Evolutionary conservation across 2,329 filamentous ascomycete genomes (phyloP).

Genomic region (Aspergillus brasiliensis): DNA sequence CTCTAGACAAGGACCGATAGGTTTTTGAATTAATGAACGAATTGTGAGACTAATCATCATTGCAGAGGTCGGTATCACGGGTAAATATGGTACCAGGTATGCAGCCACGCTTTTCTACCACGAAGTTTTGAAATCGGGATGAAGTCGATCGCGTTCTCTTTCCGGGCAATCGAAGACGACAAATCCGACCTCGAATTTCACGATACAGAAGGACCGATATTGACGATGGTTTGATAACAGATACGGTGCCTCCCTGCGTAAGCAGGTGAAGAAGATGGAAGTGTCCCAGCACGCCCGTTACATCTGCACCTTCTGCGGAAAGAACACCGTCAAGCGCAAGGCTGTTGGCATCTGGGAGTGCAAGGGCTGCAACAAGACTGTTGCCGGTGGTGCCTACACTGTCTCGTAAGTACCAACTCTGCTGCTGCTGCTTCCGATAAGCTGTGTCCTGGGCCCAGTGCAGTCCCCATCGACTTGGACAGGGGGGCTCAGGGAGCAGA

Average conservation of each 20-base stretch:
- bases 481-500: neutral
- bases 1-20: neutral
- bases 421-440: neutral
- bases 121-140: constrained; percentile 19
- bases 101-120: constrained; percentile 41
- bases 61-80: constrained; percentile 90
- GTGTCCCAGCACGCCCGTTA: constrained; percentile 98
- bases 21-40: neutral
- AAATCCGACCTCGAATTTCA: constrained; percentile 23
- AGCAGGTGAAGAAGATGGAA: constrained; percentile 99
- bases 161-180: constrained; percentile 18
- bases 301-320: constrained; percentile 98
- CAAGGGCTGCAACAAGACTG: constrained; percentile 90
- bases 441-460: neutral
- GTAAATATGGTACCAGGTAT: constrained; percentile 97
- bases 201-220: constrained; percentile 15
- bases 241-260: constrained; percentile 99
- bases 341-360: constrained; percentile 97
- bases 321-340: constrained; percentile 88
- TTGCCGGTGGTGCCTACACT: constrained; percentile 91
- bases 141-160: constrained; percentile 16
- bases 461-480: neutral
- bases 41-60: constrained; percentile 30
- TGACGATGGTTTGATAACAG: constrained; percentile 50
- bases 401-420: constrained; percentile 75